Percentiles rank a stretch among this genome's conserved stretches.
These are phyloP conservation scores for Fistulifera pelliculosa DNA, from an alignment of 108 stramenopile species.

Conservation along the genomic window DNA sequence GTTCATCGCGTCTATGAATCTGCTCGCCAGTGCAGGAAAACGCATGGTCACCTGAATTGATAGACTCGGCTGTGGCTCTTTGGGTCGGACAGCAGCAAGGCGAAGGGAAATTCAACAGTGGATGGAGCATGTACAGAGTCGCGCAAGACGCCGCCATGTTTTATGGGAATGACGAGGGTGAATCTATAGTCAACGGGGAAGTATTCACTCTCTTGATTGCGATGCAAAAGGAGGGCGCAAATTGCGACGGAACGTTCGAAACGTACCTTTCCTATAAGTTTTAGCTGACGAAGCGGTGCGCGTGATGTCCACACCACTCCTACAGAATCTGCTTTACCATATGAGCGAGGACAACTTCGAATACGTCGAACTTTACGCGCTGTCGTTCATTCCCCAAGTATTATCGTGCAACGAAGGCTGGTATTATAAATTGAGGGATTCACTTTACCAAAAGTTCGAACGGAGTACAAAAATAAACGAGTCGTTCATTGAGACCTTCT, in stretches of 20 bases:
- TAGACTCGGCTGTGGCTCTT: conserved; percentile 68
- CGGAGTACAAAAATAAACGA: conserved; percentile 5
- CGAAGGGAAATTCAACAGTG: conserved; percentile 30
- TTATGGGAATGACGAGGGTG: conserved; percentile 32
- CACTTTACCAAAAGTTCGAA: conserved; percentile 9
- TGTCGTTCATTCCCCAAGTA: conserved; percentile 35
- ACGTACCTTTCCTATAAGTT: conserved; percentile 17
- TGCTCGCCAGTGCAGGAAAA: conserved; percentile 24
- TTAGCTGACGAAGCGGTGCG: conserved; percentile 33
- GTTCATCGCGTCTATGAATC: conserved; percentile 43
- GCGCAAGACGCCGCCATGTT: conserved; percentile 33
- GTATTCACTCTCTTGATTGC: conserved; percentile 33
- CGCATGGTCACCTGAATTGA: conserved; percentile 7
- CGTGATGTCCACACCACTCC: conserved; percentile 42
- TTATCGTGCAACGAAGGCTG: conserved; percentile 23
- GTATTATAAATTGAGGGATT: conserved; percentile 10
- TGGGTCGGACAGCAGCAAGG: conserved; percentile 60
- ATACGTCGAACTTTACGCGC: conserved; percentile 37
- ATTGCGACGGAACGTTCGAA: conserved; percentile 14
- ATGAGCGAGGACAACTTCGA: conserved; percentile 30
- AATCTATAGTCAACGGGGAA: conserved; percentile 27
- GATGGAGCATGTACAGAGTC: conserved; percentile 51
- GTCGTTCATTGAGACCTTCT: conserved; percentile 16
- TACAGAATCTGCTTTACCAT: conserved; percentile 44
- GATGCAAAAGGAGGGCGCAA: conserved; percentile 15